A percentile compares a stretch with the other conserved stretches of the same genome.
These are phyloP conservation scores for Metschnikowia dekortorum DNA, from an alignment of 805 yeast genomes.

Conservation along the genomic window DNA sequence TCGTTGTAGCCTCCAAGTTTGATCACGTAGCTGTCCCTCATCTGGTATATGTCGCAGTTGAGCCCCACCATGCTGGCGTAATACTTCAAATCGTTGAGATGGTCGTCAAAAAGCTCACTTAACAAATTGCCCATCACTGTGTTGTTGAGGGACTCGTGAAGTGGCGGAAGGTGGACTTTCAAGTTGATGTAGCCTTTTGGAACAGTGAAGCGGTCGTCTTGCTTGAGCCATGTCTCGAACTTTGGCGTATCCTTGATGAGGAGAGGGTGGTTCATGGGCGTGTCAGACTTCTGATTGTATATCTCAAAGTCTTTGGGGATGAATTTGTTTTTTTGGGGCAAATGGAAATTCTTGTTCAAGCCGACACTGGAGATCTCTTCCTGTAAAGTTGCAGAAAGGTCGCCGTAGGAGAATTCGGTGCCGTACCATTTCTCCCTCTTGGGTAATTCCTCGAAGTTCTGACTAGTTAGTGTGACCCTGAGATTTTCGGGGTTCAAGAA, in stretches of 20 bases:
- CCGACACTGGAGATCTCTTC: constrained; percentile 26
- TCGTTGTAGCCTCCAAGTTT: constrained; percentile 79
- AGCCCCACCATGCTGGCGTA: constrained; percentile 83
- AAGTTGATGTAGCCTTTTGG: constrained; percentile 78
- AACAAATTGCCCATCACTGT: constrained; percentile 57
- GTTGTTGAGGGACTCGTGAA: constrained; percentile 54
- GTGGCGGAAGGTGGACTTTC: constrained; percentile 60
- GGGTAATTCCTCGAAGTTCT: constrained; percentile 43
- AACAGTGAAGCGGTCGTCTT: constrained; percentile 82
- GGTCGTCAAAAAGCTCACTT: constrained; percentile 70
- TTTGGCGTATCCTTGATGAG: constrained; percentile 50
- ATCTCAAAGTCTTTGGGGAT: constrained; percentile 77
- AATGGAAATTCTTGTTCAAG: constrained; percentile 35
- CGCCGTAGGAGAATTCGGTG: constrained; percentile 60
- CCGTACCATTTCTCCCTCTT: constrained; percentile 84
- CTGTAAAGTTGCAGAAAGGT: constrained; percentile 39
- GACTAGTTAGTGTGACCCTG: constrained; percentile 52
- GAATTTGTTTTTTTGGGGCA: constrained; percentile 75
- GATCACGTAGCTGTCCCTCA: constrained; percentile 64
- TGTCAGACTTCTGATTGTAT: constrained; percentile 31
- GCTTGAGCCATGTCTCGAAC: constrained; percentile 77
- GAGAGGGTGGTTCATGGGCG: constrained; percentile 52
- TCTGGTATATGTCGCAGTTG: constrained; percentile 49
- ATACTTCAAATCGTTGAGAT: constrained; percentile 69
- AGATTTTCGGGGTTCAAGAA: constrained; percentile 57